phyloP scores from a whole-genome alignment of 257 asterid species.

The Catharanthus roseus region DNA sequence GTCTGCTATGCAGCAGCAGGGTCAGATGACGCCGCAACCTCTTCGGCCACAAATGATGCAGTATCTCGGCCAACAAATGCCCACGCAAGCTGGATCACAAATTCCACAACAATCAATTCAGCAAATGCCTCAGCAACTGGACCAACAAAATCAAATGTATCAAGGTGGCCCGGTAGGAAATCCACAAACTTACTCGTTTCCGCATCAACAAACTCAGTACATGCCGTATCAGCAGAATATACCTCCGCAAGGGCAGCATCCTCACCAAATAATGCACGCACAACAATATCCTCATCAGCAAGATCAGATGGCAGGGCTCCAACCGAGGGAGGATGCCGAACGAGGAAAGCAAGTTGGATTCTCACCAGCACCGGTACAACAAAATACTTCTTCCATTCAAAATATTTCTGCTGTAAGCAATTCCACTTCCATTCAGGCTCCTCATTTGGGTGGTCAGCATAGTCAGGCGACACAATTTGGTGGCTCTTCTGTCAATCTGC shows the following conservation, averaged over 20 bases:
- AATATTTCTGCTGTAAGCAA: constrained; percentile 35
- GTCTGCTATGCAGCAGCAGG: constrained; percentile 41
- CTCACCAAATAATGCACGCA: constrained; percentile 44
- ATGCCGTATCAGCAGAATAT: constrained; percentile 50
- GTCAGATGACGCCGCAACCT: constrained; percentile 35
- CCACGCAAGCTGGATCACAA: constrained; percentile 43
- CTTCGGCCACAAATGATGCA: constrained; percentile 51
- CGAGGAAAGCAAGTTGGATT: constrained; percentile 60
- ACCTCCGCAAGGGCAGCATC: constrained; percentile 56
- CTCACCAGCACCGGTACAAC: constrained; percentile 59
- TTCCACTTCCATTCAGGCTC: constrained; percentile 36
- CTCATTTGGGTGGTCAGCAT: constrained; percentile 40
- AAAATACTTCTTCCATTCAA: constrained; percentile 38
- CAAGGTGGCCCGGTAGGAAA: constrained; percentile 48
- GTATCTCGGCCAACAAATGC: constrained; percentile 48
- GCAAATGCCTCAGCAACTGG: constrained; percentile 39
- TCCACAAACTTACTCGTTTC: constrained; percentile 50
- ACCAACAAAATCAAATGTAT: constrained; percentile 48
- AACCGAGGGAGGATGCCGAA: constrained; percentile 49
- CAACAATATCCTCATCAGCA: constrained; percentile 58
- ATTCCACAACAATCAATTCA: constrained; percentile 42
- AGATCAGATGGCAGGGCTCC: constrained; percentile 52
- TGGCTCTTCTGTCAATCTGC: constrained; percentile 47
- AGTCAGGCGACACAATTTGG: constrained; percentile 43
- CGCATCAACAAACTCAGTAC: constrained; percentile 54